These are phyloP conservation scores for Lentinula edodes DNA, from an alignment of 768 basidiomycete genomes.

Conservation along the genomic window DNA sequence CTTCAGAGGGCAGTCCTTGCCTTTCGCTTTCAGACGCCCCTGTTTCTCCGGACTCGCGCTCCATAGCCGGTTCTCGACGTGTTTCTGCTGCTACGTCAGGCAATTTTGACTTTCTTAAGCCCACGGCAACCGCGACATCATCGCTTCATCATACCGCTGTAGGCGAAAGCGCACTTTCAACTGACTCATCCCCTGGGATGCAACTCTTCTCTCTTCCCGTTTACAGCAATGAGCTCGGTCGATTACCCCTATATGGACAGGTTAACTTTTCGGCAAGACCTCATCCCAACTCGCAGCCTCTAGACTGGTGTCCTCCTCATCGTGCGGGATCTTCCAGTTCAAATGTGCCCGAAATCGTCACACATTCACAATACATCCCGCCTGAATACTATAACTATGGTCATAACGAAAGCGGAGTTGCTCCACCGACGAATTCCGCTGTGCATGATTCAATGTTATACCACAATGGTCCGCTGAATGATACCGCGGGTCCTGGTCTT, in stretches of 20 bases:
- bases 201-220: constrained; percentile 28
- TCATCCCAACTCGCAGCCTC: background rate
- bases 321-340: background rate
- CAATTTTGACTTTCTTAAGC: background rate
- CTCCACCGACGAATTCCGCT: background rate
- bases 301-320: background rate
- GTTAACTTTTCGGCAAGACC: background rate
- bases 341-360: background rate
- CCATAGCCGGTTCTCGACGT: constrained; percentile 1
- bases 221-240: constrained; percentile 37
- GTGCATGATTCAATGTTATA: background rate
- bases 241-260: constrained; percentile 31
- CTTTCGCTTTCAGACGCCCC: background rate
- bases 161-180: background rate
- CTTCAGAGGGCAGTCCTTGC: background rate
- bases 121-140: background rate
- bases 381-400: background rate
- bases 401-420: background rate
- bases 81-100: background rate
- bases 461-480: background rate
- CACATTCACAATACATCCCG: background rate
- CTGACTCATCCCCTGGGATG: background rate
- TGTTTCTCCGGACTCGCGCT: background rate
- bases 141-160: background rate
- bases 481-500: background rate